Base-by-base conservation (phyloP, 2,329 filamentous ascomycete species). In the Hymenoscyphus linearis region DNA sequence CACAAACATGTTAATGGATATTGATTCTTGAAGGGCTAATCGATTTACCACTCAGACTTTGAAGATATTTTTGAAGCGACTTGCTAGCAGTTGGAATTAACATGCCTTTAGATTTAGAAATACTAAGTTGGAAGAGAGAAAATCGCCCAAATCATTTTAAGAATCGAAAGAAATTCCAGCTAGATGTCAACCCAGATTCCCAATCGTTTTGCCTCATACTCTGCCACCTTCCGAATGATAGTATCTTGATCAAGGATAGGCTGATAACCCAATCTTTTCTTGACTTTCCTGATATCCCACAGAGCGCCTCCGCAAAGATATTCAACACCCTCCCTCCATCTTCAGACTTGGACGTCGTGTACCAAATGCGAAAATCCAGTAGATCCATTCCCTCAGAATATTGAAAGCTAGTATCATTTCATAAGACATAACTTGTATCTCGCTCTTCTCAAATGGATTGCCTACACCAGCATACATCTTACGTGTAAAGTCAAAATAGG, bases 401-500 rank as follows among this genome's bases (percentile, higher is more conserved):
- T 55, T 54, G 12, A 60, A 31, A 18, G 18, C 18, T 7, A 55
- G 25, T 18, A 61, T 52, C 2, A 63, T 31, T n/a, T 36, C 35
- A 2, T 52, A 53, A 1, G 63, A 44, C 4, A 65, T 34, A n/a
- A 63, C 25, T 2, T 22, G 27, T 9, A 60, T 58, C 6, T 63
- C 54, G 9, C 60, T 47, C n/a, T 52, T 16, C 16, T 59, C 56
- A 2, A 62, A 52, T 1, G 57, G 54, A 13, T 62, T 52, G 1
- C 64, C 65, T 0, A 63, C 65, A 16, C 47, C 47, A 3, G 60
- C 61, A 55, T 47, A 64, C 10, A 64, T 37, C 25, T 60, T 66
- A 5, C 63, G 52, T 0, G 61, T 60, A 37, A 67, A 66, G n/a
- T 70, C 67, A 68, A 72, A 76, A 31, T 74, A 75, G 0, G 65